A percentile compares a stretch with the other conserved stretches of the same genome.
Evolutionary conservation across 441 rosid genomes (phyloP).

Genomic region (Macaranga tanarius): DNA sequence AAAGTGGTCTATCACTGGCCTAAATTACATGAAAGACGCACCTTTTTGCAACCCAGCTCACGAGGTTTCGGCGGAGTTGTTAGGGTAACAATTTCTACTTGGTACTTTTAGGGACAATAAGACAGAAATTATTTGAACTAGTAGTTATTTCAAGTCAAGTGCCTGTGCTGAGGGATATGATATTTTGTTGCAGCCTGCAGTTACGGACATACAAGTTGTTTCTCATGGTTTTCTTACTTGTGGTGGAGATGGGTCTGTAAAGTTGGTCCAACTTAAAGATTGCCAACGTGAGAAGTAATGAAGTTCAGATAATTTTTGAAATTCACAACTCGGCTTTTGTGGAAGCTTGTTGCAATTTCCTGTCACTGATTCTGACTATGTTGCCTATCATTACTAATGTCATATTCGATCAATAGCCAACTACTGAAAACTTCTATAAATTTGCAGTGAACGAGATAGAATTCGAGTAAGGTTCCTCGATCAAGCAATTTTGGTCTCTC

Average conservation of each 20-base stretch:
- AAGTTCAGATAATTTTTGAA: slow-evolving; percentile 6
- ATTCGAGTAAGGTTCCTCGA: not conserved
- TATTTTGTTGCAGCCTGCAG: slow-evolving; percentile 66
- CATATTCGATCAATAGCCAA: not conserved
- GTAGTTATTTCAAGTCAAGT: not conserved
- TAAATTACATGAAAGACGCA: slow-evolving; percentile 87
- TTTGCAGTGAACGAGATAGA: not conserved
- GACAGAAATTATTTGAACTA: not conserved
- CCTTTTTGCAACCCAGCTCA: slow-evolving; percentile 80
- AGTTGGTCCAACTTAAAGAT: slow-evolving; percentile 56
- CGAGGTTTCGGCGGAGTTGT: slow-evolving; percentile 89
- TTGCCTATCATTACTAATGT: not conserved
- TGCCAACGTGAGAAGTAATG: slow-evolving; percentile 26
- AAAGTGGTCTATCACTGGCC: slow-evolving; percentile 82
- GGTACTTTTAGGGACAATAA: slow-evolving; percentile 3
- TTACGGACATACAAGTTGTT: slow-evolving; percentile 82
- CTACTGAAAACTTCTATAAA: not conserved
- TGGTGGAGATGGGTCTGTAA: slow-evolving; percentile 89
- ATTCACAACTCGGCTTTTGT: not conserved
- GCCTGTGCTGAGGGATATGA: slow-evolving; percentile 14
- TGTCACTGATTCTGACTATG: not conserved
- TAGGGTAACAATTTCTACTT: slow-evolving; percentile 52
- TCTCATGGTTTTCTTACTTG: slow-evolving; percentile 81
- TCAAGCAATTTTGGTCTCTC: not conserved
- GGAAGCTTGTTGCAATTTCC: slow-evolving; percentile 3